Evolutionary conservation across 164 flowering plant genomes (phyloP).

Genomic region (Malania oleifera): DNA sequence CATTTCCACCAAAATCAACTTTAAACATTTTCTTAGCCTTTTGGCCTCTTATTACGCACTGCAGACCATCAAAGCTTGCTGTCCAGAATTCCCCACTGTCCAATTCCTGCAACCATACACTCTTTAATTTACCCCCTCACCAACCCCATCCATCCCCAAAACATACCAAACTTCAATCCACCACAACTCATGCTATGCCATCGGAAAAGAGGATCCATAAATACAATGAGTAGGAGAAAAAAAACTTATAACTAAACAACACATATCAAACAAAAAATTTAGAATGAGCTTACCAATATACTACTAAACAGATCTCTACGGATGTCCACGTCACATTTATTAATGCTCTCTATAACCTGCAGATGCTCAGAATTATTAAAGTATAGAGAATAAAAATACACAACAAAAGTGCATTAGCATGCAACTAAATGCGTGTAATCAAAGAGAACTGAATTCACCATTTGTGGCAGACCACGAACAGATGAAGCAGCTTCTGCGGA

Average conservation of each 20-base stretch:
- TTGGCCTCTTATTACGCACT: too few relatives aligned
- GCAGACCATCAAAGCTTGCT: too few relatives aligned
- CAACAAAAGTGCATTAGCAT: not conserved
- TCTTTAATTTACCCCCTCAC: too few relatives aligned
- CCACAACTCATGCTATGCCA: too few relatives aligned
- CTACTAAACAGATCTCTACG: conserved; percentile 89
- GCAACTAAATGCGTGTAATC: not conserved
- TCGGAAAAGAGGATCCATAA: too few relatives aligned
- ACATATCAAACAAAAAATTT: not conserved
- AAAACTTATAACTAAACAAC: not conserved
- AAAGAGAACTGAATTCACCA: conserved; percentile 40
- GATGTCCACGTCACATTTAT: conserved; percentile 91
- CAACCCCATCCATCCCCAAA: too few relatives aligned
- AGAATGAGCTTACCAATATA: conserved; percentile 60
- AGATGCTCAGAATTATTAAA: conserved; percentile 7
- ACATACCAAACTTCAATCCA: too few relatives aligned
- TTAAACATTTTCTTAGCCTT: too few relatives aligned
- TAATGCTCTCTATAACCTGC: conserved; percentile 92
- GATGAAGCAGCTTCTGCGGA: conserved; percentile 47
- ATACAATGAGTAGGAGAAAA: not conserved
- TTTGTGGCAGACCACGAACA: conserved; percentile 83
- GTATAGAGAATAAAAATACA: not conserved
- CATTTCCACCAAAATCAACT: too few relatives aligned
- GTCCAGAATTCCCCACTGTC: too few relatives aligned
- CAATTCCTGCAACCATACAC: too few relatives aligned